phyloP scores from a whole-genome alignment of 441 rosid species.

The Populus hybrid region DNA sequence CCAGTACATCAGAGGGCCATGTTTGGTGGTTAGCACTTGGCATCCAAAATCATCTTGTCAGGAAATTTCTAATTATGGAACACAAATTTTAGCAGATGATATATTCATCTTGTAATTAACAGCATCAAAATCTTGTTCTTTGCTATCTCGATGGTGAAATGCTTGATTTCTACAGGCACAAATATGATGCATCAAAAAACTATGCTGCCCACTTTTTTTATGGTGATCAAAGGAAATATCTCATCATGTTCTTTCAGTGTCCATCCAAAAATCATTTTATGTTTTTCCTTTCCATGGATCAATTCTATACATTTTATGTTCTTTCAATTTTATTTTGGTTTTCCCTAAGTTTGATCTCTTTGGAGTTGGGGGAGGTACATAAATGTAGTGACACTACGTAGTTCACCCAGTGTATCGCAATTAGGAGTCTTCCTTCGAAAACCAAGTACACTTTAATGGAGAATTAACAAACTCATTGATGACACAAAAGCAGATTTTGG shows the following conservation, averaged over 20 bases:
- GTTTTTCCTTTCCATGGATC: not conserved
- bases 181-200: not conserved
- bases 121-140: not conserved
- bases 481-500: conserved; percentile 11
- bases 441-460: conserved; percentile 10
- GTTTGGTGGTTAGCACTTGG: not conserved
- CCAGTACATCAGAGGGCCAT: not conserved
- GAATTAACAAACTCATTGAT: conserved; percentile 13
- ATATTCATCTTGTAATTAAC: not conserved
- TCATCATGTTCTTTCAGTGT: not conserved
- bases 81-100: too few relatives aligned
- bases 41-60: not conserved
- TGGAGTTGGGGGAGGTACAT: not conserved
- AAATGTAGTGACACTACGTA: not conserved
- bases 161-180: not conserved
- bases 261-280: not conserved
- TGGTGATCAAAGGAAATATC: not conserved
- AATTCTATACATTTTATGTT: not conserved
- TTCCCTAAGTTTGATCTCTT: not conserved
- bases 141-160: not conserved
- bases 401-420: not conserved
- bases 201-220: not conserved
- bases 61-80: not conserved
- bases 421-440: not conserved
- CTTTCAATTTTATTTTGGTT: not conserved